Conservation (phyloP, 495 filamentous ascomycete species). For the Neurospora sp. region DNA sequence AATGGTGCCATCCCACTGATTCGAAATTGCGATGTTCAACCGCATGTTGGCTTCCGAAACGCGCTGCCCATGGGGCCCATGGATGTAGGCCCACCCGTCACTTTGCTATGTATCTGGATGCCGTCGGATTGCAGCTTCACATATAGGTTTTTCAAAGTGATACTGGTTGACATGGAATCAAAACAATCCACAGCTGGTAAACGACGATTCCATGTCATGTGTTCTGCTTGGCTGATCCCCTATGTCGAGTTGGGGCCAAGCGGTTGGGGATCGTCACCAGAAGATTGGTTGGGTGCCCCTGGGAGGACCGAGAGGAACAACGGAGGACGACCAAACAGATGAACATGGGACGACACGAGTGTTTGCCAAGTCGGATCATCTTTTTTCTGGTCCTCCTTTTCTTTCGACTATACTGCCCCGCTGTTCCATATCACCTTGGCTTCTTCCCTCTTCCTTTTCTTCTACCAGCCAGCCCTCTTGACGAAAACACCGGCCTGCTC, state of each 20-base stretch:
- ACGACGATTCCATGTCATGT: not conserved
- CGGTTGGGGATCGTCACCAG: not conserved
- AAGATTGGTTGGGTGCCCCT: not conserved
- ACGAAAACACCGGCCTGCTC: not conserved
- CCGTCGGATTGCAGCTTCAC: not conserved
- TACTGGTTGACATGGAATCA: not conserved
- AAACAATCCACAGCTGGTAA: not conserved
- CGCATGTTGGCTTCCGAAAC: not conserved
- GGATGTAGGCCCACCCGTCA: not conserved
- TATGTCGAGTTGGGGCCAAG: not conserved
- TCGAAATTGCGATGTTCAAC: not conserved
- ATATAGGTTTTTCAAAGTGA: not conserved
- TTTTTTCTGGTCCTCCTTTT: constrained; percentile 8
- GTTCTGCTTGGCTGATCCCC: not conserved
- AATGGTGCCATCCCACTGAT: not conserved
- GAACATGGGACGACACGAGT: not conserved
- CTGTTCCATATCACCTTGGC: constrained; percentile 2
- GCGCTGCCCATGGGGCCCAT: not conserved
- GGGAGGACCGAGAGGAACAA: not conserved
- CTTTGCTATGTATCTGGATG: not conserved
- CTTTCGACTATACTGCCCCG: constrained; percentile 1
- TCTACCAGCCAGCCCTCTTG: constrained; percentile 1
- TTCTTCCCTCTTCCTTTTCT: not conserved
- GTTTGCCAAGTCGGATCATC: constrained; percentile 1
- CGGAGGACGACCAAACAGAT: not conserved